Conservation (phyloP, 31 red algal genomes). For the Odonthalia washingtoniensis region DNA sequence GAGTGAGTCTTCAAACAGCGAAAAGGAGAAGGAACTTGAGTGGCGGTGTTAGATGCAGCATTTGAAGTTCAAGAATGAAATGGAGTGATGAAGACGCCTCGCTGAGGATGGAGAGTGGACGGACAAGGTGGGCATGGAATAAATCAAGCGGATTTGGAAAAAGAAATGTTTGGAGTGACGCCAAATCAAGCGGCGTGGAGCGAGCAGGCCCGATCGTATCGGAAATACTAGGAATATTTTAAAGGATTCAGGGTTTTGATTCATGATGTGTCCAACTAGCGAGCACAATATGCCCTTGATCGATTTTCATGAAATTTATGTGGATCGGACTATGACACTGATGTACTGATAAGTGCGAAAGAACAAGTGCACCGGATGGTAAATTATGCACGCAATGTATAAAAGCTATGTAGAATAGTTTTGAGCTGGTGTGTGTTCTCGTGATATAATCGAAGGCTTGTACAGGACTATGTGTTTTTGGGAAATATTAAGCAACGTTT, state of each 20-base stretch:
- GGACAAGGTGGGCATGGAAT: too few relatives aligned
- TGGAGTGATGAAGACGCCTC: too few relatives aligned
- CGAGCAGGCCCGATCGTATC: neutral
- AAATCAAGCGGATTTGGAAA: neutral
- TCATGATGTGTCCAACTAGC: neutral
- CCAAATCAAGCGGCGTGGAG: neutral
- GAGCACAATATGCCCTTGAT: neutral
- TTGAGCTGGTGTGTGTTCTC: neutral
- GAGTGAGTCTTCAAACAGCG: neutral
- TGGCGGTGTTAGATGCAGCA: too few relatives aligned
- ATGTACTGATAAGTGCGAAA: neutral
- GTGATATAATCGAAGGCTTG: slow-evolving; percentile 23
- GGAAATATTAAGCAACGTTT: slow-evolving; percentile 82
- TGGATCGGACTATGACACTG: neutral
- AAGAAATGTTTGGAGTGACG: neutral
- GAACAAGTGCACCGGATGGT: neutral
- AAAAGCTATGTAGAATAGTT: neutral
- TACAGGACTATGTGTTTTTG: slow-evolving; percentile 44
- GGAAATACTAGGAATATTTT: neutral
- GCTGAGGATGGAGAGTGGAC: too few relatives aligned
- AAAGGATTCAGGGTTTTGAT: neutral
- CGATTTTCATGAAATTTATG: neutral
- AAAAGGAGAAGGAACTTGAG: too few relatives aligned
- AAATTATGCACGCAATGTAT: neutral
- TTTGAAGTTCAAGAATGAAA: too few relatives aligned